Percentiles rank a stretch among this genome's conserved stretches.
phyloP scores from a whole-genome alignment of 176 grass and related monocot genomes.

The Areca catechu region DNA sequence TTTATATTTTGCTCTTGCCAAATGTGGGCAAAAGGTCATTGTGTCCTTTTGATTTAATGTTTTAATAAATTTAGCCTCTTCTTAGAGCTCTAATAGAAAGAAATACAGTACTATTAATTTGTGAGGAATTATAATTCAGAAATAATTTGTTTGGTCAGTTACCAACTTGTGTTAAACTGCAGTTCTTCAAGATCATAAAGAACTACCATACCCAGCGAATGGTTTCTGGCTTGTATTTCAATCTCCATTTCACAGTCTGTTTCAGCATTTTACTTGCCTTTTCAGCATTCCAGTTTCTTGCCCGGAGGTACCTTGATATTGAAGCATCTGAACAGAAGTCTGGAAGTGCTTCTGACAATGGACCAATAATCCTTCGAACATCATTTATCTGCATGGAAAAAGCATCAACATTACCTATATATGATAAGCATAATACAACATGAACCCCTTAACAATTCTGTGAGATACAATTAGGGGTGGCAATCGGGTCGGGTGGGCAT shows the following conservation, averaged over 20 bases:
- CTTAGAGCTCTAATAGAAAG: too few relatives aligned
- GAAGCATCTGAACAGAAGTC: conserved; percentile 50
- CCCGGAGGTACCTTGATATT: conserved; percentile 42
- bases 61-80: too few relatives aligned
- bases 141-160: background rate
- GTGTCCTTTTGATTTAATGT: too few relatives aligned
- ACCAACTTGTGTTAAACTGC: conserved; percentile 6
- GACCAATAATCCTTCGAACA: conserved; percentile 35
- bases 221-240: conserved; percentile 43
- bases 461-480: background rate
- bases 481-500: too few relatives aligned
- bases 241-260: conserved; percentile 59
- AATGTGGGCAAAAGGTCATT: too few relatives aligned
- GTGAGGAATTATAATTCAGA: too few relatives aligned
- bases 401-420: background rate
- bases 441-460: too few relatives aligned
- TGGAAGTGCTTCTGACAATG: conserved; percentile 25
- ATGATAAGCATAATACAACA: background rate
- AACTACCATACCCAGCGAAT: conserved; percentile 46
- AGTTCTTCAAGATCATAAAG: conserved; percentile 2
- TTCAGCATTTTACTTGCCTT: conserved; percentile 75
- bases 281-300: conserved; percentile 57
- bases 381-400: conserved; percentile 45
- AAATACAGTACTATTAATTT: too few relatives aligned
- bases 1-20: too few relatives aligned